Base-by-base conservation (phyloP, 805 yeast species). In the Saturnispora gosingensis region DNA sequence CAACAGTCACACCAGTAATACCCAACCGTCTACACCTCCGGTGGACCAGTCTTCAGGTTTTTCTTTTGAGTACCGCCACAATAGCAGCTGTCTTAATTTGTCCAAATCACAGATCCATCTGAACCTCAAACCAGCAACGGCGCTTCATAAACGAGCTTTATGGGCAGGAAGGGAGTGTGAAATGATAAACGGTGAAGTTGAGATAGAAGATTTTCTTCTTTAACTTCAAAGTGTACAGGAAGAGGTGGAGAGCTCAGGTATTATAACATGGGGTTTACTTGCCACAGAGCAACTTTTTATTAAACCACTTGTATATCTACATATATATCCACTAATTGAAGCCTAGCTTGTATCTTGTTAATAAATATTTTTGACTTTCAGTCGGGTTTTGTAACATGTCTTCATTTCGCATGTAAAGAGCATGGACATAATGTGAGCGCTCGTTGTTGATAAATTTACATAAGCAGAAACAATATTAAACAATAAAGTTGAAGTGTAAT, bases 141-240 rank as follows among this genome's bases (percentile, higher is more conserved):
- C 70, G 3, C 49, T 67, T 39, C 66, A 66, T 42, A 63, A 58
- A 45, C 56, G 66, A 28, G 67, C 70, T 6, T 48, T 67, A 18
- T 59, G 64, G 49, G 59, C 62, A 24, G 69, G 69, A 9, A 63
- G 60, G 44, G 63, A 61, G 24, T 54, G 58, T 24, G 66, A 66
- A 51, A 65, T 67, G 70, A 63, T 66, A 20, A 50, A 56, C 43
- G 52, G 53, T 25, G 32, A 50, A 11, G 28, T 47, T 25, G 38
- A 47, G 22, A 25, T 51, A 15, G 49, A 47, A 25, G 54, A 48
- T 15, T 50, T 51, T 16, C 32, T 51, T 16, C 46, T 53, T 16
- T 53, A 38, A 35, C 13, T 5, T 13, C 5, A 4, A 10, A 30
- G 11, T 13, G 11, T 13, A 30, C 13, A 30, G 15, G 15, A 30